Conservation (phyloP, 1,284 basidiomycete genomes). For the Sparassis latifolia region DNA sequence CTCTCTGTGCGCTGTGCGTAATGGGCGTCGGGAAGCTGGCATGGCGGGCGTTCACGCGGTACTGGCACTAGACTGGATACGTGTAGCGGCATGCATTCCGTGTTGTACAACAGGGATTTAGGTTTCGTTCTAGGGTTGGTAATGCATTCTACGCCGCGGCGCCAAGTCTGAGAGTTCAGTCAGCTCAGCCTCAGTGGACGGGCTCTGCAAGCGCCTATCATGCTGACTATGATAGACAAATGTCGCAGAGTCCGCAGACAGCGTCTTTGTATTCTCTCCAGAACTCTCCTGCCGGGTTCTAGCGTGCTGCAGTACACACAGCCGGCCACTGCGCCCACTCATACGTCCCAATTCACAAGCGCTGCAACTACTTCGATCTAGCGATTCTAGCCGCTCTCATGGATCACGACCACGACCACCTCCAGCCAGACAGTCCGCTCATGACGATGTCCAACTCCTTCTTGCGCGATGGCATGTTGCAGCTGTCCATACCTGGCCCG, state of each 20-base stretch:
- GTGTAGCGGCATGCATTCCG: background rate
- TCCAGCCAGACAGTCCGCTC: constrained; percentile 27
- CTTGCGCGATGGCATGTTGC: constrained; percentile 27
- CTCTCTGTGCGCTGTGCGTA: too few species aligned
- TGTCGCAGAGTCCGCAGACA: background rate
- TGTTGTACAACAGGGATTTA: background rate
- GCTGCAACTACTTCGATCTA: too few species aligned
- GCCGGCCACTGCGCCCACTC: too few species aligned
- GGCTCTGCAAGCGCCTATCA: background rate
- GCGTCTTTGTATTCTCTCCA: too few species aligned
- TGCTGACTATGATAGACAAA: background rate
- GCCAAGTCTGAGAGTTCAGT: background rate
- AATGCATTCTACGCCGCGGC: background rate
- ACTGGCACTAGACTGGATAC: background rate
- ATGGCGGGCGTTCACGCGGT: background rate
- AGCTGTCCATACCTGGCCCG: constrained; percentile 27
- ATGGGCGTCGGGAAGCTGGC: background rate
- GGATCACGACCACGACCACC: constrained; percentile 21
- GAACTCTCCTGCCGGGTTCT: too few species aligned
- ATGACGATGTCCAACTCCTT: constrained; percentile 29
- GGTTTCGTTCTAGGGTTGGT: background rate
- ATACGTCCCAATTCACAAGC: too few species aligned
- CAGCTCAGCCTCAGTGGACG: background rate
- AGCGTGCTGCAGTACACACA: too few species aligned
- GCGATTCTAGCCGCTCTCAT: constrained; percentile 6